phyloP scores from a whole-genome alignment of 257 asterid genomes.

The Ehretia macrophylla region DNA sequence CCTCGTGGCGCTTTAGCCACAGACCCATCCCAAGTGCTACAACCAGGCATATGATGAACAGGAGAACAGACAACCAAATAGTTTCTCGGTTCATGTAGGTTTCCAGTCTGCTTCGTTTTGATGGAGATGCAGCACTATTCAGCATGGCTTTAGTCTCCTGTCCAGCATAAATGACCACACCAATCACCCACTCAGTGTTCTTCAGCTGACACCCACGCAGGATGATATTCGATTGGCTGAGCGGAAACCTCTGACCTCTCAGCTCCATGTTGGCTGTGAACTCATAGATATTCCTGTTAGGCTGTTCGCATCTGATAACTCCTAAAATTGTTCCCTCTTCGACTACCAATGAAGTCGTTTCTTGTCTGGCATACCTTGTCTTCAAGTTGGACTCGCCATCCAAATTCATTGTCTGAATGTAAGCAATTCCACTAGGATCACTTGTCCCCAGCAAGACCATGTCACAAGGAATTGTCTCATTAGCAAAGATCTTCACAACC shows the following conservation, averaged over 20 bases:
- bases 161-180: conserved; percentile 98
- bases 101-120: conserved; percentile 94
- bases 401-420: conserved; percentile 96
- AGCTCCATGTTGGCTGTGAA: conserved; percentile 92
- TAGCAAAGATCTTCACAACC: conserved; percentile 71
- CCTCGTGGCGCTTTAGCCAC: conserved; percentile 68
- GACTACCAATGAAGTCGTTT: conserved; percentile 61
- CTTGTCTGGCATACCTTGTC: conserved; percentile 99
- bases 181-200: conserved; percentile 93
- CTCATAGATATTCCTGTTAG: conserved; percentile 93
- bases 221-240: conserved; percentile 88
- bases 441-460: conserved; percentile 87
- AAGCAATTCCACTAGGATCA: conserved; percentile 94
- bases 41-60: conserved; percentile 77
- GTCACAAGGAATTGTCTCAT: conserved; percentile 97
- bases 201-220: conserved; percentile 98
- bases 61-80: conserved; percentile 85
- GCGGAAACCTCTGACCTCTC: conserved; percentile 60
- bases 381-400: conserved; percentile 99
- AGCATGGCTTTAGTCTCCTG: conserved; percentile 97
- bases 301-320: conserved; percentile 87
- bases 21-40: conserved; percentile 86
- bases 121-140: conserved; percentile 85
- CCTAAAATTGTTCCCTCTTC: conserved; percentile 65
- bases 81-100: conserved; percentile 96